phyloP scores from a whole-genome alignment of 2,329 filamentous ascomycete species.

The Arthroderma sp. region DNA sequence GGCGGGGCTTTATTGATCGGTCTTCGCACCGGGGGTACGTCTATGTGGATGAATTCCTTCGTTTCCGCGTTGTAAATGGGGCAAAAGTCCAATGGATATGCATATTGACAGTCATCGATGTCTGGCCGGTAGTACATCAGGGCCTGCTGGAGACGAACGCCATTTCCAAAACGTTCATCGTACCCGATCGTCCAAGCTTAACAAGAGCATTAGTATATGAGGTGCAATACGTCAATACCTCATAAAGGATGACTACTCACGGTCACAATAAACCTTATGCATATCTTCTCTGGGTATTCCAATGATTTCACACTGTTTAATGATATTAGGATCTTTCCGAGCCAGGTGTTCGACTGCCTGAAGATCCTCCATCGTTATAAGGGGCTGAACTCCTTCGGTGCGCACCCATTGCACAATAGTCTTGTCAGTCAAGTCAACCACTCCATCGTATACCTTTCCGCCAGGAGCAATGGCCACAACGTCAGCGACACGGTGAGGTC shows the following conservation, averaged over 20 bases:
- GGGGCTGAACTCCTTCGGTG: slow-evolving; percentile 64
- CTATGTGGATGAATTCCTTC: slow-evolving; percentile 66
- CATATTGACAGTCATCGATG: slow-evolving; percentile 77
- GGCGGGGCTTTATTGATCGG: slow-evolving; percentile 58
- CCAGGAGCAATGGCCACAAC: slow-evolving; percentile 68
- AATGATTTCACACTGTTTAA: slow-evolving; percentile 75
- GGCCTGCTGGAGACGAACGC: slow-evolving; percentile 72
- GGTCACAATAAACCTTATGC: slow-evolving; percentile 93
- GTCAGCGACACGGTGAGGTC: slow-evolving; percentile 63
- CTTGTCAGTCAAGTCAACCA: slow-evolving; percentile 56
- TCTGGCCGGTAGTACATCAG: slow-evolving; percentile 91
- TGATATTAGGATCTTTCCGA: slow-evolving; percentile 69
- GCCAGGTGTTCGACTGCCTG: slow-evolving; percentile 63
- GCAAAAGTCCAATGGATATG: slow-evolving; percentile 84
- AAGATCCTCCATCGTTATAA: slow-evolving; percentile 87
- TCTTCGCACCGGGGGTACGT: slow-evolving; percentile 63
- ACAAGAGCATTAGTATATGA: background rate
- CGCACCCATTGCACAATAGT: slow-evolving; percentile 63
- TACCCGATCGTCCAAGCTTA: slow-evolving; percentile 85
- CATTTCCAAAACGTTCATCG: slow-evolving; percentile 74
- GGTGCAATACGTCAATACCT: background rate
- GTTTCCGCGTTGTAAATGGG: slow-evolving; percentile 79
- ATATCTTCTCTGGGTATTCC: slow-evolving; percentile 73
- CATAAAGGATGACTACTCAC: slow-evolving; percentile 20
- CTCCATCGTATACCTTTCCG: slow-evolving; percentile 69